A percentile compares a stretch with the other conserved stretches of the same genome.
Evolutionary conservation across 306 rosid genomes (phyloP).

Genomic region (Prunus campanulata): DNA sequence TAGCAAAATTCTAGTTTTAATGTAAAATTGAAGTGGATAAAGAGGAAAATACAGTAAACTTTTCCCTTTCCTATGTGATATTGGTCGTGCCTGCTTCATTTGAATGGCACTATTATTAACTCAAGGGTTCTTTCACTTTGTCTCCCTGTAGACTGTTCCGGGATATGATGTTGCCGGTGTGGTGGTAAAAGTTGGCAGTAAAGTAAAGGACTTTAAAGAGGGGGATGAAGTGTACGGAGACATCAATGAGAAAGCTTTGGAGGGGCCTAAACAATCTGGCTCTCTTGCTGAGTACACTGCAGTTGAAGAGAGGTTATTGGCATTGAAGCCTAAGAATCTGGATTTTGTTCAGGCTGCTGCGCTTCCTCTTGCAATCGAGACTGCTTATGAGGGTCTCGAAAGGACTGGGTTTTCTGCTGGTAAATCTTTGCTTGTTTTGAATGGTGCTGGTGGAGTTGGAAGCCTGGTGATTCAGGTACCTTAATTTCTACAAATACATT

Average conservation of each 20-base stretch:
- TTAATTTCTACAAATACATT: background rate
- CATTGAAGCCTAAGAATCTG: slow-evolving; percentile 74
- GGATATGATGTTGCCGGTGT: slow-evolving; percentile 93
- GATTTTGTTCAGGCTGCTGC: slow-evolving; percentile 77
- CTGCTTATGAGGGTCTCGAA: slow-evolving; percentile 85
- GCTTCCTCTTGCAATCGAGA: slow-evolving; percentile 89
- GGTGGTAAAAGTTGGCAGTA: slow-evolving; percentile 77
- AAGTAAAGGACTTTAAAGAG: slow-evolving; percentile 70
- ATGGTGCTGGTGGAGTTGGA: slow-evolving; percentile 97
- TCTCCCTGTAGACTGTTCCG: slow-evolving; percentile 72
- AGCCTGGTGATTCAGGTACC: slow-evolving; percentile 91
- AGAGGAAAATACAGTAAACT: background rate
- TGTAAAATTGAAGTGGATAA: background rate
- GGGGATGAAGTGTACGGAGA: slow-evolving; percentile 93
- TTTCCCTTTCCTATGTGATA: background rate
- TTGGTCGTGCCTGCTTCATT: background rate
- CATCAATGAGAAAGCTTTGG: slow-evolving; percentile 79
- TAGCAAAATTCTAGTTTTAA: background rate
- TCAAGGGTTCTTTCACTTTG: slow-evolving; percentile 7
- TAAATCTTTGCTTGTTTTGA: slow-evolving; percentile 83
- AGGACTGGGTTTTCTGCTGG: slow-evolving; percentile 76
- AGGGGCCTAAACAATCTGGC: slow-evolving; percentile 83
- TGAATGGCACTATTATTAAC: background rate
- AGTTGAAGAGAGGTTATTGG: slow-evolving; percentile 77
- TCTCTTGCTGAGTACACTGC: slow-evolving; percentile 94